Conservation (phyloP, 352 stramenopile species). For the Globisporangium carolinianum region DNA sequence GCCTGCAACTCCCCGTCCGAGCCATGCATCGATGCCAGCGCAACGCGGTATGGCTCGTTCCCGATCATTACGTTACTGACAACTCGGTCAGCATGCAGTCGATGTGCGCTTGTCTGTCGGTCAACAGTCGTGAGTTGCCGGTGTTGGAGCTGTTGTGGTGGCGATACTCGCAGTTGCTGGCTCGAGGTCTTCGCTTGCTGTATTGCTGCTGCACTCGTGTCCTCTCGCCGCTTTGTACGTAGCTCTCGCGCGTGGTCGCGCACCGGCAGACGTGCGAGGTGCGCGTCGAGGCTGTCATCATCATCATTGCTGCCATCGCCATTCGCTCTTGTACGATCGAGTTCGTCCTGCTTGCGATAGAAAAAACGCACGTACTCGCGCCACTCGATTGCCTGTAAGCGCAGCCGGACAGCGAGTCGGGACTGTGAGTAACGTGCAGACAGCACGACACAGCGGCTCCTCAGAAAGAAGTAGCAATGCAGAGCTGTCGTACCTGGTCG, state of each 20-base stretch:
- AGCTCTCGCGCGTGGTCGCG: slow-evolving; percentile 14
- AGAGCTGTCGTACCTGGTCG: slow-evolving; percentile 27
- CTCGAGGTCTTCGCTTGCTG: background rate
- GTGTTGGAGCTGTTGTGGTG: background rate
- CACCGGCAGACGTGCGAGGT: background rate
- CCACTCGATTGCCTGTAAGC: slow-evolving; percentile 38
- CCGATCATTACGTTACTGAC: background rate
- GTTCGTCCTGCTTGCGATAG: slow-evolving; percentile 11
- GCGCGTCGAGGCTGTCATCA: background rate
- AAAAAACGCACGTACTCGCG: slow-evolving; percentile 53
- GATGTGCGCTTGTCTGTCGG: too few relatives aligned
- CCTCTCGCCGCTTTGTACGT: slow-evolving; percentile 24
- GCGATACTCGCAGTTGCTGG: background rate
- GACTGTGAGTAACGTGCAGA: too few relatives aligned
- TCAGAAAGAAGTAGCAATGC: background rate
- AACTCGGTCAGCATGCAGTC: too few relatives aligned
- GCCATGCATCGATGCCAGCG: background rate
- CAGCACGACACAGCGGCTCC: too few relatives aligned
- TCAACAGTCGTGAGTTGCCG: too few relatives aligned
- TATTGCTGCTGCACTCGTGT: slow-evolving; percentile 2
- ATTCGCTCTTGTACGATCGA: background rate
- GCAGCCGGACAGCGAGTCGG: background rate
- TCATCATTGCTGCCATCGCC: background rate
- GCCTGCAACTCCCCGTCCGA: background rate
- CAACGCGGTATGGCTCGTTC: background rate